Conservation (phyloP, 202 grass and related monocot genomes). For the Panicum hallii region DNA sequence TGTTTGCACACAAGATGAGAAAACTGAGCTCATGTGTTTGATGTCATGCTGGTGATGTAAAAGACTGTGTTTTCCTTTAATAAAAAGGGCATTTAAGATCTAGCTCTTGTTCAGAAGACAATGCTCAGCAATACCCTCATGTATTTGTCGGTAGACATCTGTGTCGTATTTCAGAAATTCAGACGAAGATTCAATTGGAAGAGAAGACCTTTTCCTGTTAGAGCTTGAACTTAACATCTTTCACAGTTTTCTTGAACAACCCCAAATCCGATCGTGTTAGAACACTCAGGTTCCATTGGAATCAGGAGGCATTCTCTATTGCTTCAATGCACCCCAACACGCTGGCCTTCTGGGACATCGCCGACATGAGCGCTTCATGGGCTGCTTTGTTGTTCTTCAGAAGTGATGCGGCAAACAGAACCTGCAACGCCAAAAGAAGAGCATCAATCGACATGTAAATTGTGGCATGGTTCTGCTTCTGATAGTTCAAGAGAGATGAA, state of each 20-base stretch:
- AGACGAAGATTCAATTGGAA: not conserved
- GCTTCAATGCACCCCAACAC: slow-evolving; percentile 91
- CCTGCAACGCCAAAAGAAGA: slow-evolving; percentile 49
- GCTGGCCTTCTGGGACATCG: slow-evolving; percentile 76
- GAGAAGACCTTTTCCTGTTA: not conserved
- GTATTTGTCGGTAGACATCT: not conserved
- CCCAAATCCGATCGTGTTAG: slow-evolving; percentile 4
- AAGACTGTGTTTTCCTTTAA: no score
- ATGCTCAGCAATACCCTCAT: no score
- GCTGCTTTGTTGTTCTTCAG: slow-evolving; percentile 83
- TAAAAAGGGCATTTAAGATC: no score
- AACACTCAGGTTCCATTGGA: not conserved
- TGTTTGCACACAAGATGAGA: no score
- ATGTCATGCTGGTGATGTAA: no score
- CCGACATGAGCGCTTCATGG: slow-evolving; percentile 78
- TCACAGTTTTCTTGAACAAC: not conserved
- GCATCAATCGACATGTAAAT: not conserved
- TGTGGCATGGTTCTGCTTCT: not conserved
- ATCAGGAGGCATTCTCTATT: slow-evolving; percentile 76
- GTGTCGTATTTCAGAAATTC: not conserved
- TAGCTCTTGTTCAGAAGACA: no score
- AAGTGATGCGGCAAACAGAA: slow-evolving; percentile 78
- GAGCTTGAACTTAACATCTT: slow-evolving; percentile 1
- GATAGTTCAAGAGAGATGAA: not conserved
- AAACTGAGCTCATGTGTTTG: no score